Evolutionary conservation across 75 land plant species (phyloP), one percentile per base, ranked within the genome.

Genomic region (Cryptomeria japonica): DNA sequence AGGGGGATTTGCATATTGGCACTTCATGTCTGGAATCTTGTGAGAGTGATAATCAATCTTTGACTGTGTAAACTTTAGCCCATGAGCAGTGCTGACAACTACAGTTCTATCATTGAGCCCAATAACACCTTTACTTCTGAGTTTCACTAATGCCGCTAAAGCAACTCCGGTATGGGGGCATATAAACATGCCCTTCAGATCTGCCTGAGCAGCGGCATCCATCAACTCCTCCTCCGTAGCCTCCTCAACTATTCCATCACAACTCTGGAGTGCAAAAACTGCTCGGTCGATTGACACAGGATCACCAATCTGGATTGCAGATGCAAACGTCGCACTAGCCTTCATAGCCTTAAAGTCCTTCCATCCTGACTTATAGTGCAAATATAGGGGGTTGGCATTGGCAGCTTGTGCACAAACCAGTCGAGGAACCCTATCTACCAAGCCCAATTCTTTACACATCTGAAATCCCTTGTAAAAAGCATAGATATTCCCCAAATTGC

Each of bases 101-200:
- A 97, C 96, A 0, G 98, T 96, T 87, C 94, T 84, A 86, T 97
- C 99, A n/a, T 85, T 89, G 1, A 92, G 86, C 9, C 93, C 92
- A 38, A 97, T 97, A 14, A 96, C 93, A 36, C 95, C 95, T 39
- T 87, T 92, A 41, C 87, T 87, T 87, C 99, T 88, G 11, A 97
- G 95, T 90, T 97, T 97, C 79, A 84, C 88, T 87, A 97, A 87
- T 0, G 99, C 96, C 3, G 94, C 88, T 84, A 97, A 86, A 22
- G 98, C 99, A 73, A 97, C 99, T 36, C 99, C 99, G 3, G 99
- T 97, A 82, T 97, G 99, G n/a, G 99, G 99, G 86, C 99, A 97
- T 19, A 93, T 94, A 85, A 97, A 97, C 99, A 97, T 97, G 32
- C 99, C 99, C 14, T 96, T 93, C 12, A 91, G 88, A 86, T 97